Evolutionary conservation across 106 monocot species (phyloP).

Genomic region (Chionographis japonica): DNA sequence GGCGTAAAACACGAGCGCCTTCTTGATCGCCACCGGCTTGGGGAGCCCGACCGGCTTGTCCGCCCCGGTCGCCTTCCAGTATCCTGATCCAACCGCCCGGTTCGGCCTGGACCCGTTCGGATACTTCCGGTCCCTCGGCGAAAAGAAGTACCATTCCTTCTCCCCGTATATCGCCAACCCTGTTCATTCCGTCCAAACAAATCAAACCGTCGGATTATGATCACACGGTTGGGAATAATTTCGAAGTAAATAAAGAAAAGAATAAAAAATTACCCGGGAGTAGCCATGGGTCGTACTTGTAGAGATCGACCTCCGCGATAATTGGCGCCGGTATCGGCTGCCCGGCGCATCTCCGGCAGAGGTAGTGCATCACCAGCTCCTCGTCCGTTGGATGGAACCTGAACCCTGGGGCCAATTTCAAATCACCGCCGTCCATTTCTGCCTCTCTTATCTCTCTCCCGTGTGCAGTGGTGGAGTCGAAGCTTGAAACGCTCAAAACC

Average conservation of each 20-base stretch:
- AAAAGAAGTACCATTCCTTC: conserved; percentile 95
- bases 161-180: conserved; percentile 64
- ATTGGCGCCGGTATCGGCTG: conserved; percentile 40
- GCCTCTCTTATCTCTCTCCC: not conserved
- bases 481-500: not conserved
- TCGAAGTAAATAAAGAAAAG: too few relatives aligned
- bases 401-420: conserved; percentile 76
- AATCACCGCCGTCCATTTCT: conserved; percentile 33
- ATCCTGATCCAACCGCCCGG: conserved; percentile 67
- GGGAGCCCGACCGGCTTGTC: conserved; percentile 74
- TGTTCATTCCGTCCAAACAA: conserved; percentile 2
- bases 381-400: conserved; percentile 84
- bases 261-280: conserved; percentile 38
- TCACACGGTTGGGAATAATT: too few relatives aligned
- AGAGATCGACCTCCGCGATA: conserved; percentile 62
- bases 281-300: conserved; percentile 66
- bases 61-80: conserved; percentile 95
- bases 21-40: conserved; percentile 70
- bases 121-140: conserved; percentile 78
- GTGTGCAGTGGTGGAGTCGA: not conserved
- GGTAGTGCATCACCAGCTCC: conserved; percentile 80
- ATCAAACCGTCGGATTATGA: too few relatives aligned
- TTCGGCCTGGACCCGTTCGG: conserved; percentile 86
- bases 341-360: conserved; percentile 57
- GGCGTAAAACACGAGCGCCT: conserved; percentile 82